Percentiles rank a stretch among this genome's conserved stretches.
Conservation (phyloP, 345 rosid species). For the Lepidium sativum region DNA sequence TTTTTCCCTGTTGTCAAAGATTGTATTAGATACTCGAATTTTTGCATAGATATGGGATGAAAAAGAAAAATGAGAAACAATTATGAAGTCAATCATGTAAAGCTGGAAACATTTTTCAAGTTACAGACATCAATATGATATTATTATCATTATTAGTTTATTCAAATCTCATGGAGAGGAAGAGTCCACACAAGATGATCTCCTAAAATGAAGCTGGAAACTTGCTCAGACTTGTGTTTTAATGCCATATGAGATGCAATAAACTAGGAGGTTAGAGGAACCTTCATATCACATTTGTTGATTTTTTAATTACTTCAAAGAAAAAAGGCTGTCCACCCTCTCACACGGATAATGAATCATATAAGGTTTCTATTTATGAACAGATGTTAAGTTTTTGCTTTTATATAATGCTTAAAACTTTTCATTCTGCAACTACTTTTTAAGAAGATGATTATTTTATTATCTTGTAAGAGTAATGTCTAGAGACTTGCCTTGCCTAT, state of each 20-base stretch:
- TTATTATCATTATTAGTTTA: not conserved
- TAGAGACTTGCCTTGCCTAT: slow-evolving; percentile 35
- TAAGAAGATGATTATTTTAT: slow-evolving; percentile 5
- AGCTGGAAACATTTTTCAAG: slow-evolving; percentile 17
- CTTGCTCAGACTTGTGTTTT: slow-evolving; percentile 34
- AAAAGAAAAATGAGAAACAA: slow-evolving; percentile 9
- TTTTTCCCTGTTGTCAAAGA: slow-evolving; percentile 26
- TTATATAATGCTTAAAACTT: slow-evolving; percentile 4
- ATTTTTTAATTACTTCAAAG: not conserved
- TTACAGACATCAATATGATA: not conserved
- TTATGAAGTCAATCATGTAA: slow-evolving; percentile 19
- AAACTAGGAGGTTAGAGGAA: slow-evolving; percentile 16
- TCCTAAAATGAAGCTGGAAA: slow-evolving; percentile 47
- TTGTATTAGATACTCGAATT: slow-evolving; percentile 29
- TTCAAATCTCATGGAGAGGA: slow-evolving; percentile 6
- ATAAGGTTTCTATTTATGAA: not conserved
- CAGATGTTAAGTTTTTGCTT: not conserved
- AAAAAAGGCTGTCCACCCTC: slow-evolving; percentile 21
- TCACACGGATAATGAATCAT: slow-evolving; percentile 26
- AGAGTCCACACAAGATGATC: slow-evolving; percentile 27
- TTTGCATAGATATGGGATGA: slow-evolving; percentile 42
- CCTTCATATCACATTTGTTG: slow-evolving; percentile 14
- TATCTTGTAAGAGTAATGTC: slow-evolving; percentile 11
- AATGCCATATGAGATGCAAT: slow-evolving; percentile 25
- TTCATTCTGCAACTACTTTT: slow-evolving; percentile 24